These are phyloP conservation scores for Microdochium paspali DNA, from an alignment of 2,329 filamentous ascomycete genomes.

Conservation along the genomic window DNA sequence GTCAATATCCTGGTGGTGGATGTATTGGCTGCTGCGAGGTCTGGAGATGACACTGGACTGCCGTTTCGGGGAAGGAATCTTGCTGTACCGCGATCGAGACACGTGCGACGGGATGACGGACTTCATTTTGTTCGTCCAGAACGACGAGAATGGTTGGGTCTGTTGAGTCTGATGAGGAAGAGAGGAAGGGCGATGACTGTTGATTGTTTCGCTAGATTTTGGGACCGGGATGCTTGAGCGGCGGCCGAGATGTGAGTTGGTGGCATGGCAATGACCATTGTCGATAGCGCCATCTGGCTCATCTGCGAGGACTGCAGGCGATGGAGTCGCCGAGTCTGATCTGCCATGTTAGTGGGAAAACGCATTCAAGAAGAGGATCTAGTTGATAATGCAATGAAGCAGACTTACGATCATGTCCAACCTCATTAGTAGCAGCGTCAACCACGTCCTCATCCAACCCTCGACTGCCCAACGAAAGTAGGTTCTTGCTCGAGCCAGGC, in stretches of 20 bases:
- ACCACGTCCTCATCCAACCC: background rate
- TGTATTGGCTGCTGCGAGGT: background rate
- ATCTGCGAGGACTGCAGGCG: background rate
- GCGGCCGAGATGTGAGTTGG: background rate
- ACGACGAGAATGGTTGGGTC: background rate
- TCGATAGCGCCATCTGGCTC: background rate
- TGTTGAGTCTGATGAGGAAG: background rate
- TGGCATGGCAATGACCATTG: background rate
- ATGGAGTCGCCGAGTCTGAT: background rate
- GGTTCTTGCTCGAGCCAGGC: background rate
- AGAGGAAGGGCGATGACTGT: background rate
- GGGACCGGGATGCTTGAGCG: background rate
- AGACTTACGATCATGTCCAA: background rate
- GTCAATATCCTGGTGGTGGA: background rate
- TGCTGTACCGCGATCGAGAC: background rate
- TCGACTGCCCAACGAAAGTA: background rate
- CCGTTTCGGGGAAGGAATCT: background rate
- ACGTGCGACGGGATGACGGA: background rate
- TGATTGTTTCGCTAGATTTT: background rate
- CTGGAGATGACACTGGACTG: background rate
- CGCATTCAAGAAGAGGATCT: background rate
- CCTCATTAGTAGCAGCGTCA: background rate
- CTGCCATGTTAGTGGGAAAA: too few relatives aligned
- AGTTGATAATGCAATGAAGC: background rate
- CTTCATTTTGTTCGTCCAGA: background rate